Conservation (phyloP, 2,329 filamentous ascomycete genomes). For the Ophiostoma novo-ulmi region DNA sequence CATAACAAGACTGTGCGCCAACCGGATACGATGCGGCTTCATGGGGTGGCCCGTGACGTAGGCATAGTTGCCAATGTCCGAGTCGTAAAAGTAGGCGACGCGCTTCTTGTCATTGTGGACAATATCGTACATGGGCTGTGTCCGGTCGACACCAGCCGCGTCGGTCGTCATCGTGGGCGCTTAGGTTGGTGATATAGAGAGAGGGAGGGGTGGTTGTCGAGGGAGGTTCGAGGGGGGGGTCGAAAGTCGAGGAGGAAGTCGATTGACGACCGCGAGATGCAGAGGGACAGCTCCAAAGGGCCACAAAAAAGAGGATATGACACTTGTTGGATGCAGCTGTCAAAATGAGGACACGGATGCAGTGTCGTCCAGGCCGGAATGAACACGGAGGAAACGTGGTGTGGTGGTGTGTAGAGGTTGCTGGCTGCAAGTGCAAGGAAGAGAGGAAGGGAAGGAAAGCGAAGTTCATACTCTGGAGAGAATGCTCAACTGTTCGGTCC, state of each 20-base stretch:
- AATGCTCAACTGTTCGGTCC: conserved; percentile 7
- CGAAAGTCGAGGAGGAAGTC: background rate
- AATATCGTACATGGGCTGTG: conserved; percentile 17
- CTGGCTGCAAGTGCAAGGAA: conserved; percentile 8
- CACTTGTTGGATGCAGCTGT: background rate
- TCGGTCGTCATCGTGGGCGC: conserved; percentile 31
- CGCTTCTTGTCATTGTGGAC: conserved; percentile 57
- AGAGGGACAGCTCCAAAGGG: background rate
- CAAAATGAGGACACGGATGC: background rate
- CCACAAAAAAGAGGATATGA: background rate
- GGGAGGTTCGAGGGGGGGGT: background rate
- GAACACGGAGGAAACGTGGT: background rate
- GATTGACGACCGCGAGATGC: background rate
- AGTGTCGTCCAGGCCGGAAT: background rate
- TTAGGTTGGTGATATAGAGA: background rate
- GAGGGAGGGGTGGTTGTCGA: background rate
- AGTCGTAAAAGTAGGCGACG: conserved; percentile 97
- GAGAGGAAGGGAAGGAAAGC: conserved; percentile 1
- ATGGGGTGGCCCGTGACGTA: conserved; percentile 96
- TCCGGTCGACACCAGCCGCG: conserved; percentile 28
- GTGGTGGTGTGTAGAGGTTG: background rate
- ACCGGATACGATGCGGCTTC: conserved; percentile 93
- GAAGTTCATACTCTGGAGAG: background rate
- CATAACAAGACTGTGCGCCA: conserved; percentile 94
- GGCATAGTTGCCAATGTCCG: conserved; percentile 95